Conservation (phyloP, 1,284 basidiomycete species). For the Sporisorium sorghi region DNA sequence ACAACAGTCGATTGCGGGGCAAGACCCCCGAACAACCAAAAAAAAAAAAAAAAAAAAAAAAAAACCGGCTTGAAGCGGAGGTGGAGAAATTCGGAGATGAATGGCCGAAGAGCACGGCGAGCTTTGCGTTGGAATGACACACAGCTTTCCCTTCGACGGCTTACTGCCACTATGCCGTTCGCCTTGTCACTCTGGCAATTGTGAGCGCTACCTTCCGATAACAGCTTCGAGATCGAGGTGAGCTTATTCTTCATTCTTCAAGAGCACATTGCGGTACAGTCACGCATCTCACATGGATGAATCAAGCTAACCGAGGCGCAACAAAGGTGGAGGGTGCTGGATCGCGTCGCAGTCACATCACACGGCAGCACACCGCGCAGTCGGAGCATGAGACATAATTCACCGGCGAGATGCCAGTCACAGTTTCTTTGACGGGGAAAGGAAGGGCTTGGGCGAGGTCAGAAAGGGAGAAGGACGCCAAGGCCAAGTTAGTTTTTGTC, state of each 20-base stretch:
- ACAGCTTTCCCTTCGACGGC: too few species aligned
- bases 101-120: conserved; percentile 17
- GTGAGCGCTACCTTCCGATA: too few species aligned
- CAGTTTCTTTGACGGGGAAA: too few species aligned
- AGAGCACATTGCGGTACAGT: conserved; percentile 17
- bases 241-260: neutral
- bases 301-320: neutral
- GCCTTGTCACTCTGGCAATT: neutral
- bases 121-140: too few species aligned
- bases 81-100: conserved; percentile 30
- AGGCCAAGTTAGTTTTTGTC: too few species aligned
- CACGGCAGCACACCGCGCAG: conserved; percentile 3
- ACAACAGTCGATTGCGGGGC: conserved; percentile 1
- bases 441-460: too few species aligned
- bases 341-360: conserved; percentile 3
- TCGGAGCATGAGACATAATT: too few species aligned
- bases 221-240: neutral
- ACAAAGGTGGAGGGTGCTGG: neutral
- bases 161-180: too few species aligned
- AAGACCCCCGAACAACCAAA: too few species aligned
- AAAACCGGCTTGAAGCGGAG: conserved; percentile 32
- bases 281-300: neutral
- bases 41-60: too few species aligned
- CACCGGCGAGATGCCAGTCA: too few species aligned
- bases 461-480: too few species aligned